Conservation (phyloP, 331 rosid species). For the Telfairia occidentalis region DNA sequence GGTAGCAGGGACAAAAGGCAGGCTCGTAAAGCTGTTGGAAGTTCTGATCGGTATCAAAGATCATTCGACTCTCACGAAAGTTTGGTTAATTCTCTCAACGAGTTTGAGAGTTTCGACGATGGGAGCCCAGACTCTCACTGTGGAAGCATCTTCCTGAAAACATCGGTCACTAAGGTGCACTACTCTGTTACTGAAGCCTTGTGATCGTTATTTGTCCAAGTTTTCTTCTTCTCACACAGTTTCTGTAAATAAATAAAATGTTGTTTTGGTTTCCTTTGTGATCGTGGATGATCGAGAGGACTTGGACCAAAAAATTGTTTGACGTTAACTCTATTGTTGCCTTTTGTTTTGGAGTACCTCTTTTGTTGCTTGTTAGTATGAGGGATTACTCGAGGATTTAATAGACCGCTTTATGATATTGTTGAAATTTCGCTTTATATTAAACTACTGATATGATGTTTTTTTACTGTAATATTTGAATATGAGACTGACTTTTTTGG, state of each 20-base stretch:
- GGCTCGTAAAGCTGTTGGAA: conserved; percentile 27
- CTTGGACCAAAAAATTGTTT: background rate
- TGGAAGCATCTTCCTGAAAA: conserved; percentile 56
- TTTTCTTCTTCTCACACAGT: background rate
- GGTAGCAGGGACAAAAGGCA: conserved; percentile 61
- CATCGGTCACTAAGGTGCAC: conserved; percentile 48
- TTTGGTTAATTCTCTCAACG: conserved; percentile 14
- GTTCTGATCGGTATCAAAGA: conserved; percentile 28
- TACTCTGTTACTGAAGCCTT: conserved; percentile 63
- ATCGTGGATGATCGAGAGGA: background rate
- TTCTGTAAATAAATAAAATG: conserved; percentile 41
- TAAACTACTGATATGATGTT: no score
- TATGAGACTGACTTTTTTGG: background rate
- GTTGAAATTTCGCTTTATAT: background rate
- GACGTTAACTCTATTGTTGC: conserved; percentile 1
- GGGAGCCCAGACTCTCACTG: conserved; percentile 49
- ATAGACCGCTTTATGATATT: background rate
- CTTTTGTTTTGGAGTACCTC: no score
- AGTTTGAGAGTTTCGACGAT: conserved; percentile 28
- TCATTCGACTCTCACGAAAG: conserved; percentile 17
- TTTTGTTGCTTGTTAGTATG: background rate
- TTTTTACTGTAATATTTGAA: background rate
- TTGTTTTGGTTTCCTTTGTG: background rate
- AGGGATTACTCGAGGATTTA: background rate
- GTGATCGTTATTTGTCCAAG: conserved; percentile 22